Evolutionary conservation across 1,284 basidiomycete species (phyloP), one percentile per base, ranked within the genome.

Genomic region (Apiotrichum sp.): DNA sequence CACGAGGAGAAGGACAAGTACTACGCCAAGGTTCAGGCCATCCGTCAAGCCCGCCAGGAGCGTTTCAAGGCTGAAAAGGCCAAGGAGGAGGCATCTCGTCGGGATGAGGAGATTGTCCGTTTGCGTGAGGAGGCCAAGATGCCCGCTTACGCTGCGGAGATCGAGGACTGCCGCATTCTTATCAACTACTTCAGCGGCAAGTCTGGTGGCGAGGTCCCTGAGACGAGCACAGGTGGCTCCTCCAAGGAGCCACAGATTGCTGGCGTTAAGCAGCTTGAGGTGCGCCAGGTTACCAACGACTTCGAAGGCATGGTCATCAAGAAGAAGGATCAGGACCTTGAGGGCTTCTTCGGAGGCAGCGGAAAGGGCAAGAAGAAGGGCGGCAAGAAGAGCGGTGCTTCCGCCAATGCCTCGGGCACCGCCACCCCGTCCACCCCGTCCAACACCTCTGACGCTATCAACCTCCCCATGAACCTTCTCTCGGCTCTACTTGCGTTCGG

Each of bases 81-180:
- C 38, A 86, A 84, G 14, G 86, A 90, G 68, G 93, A 97, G 69
- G 82, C 85, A 32, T 82, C 84, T 58, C 91, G 91, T 79, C 87
- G 86, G 70, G 81, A 86, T 72, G 91, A 92, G 71, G 80, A 86
- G 58, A 89, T 87, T 43, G 82, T 86, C 62, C 85, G 85, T 46
- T 72, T 98, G 56, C 86, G 89, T 56, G 96, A 98, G 64, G 93
- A 98, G 68, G 96, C 96, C 35, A 84, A 87, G 55, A 70, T 83
- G 42, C 93, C 96, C 41, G 96, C 96, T 0, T 98, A 85, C 80
- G 88, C 92, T 68, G 82, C 86, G 58, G 86, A 98, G 76, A 93
- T 98, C 67, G 93, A 98, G 78, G 96, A 98, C 76, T 97, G 93
- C 78, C 63, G 58, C 49, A 70, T 77, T 55, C 62, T 77, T 61